Evolutionary conservation across 768 basidiomycete genomes (phyloP).

Genomic region (Suillus weaverae): DNA sequence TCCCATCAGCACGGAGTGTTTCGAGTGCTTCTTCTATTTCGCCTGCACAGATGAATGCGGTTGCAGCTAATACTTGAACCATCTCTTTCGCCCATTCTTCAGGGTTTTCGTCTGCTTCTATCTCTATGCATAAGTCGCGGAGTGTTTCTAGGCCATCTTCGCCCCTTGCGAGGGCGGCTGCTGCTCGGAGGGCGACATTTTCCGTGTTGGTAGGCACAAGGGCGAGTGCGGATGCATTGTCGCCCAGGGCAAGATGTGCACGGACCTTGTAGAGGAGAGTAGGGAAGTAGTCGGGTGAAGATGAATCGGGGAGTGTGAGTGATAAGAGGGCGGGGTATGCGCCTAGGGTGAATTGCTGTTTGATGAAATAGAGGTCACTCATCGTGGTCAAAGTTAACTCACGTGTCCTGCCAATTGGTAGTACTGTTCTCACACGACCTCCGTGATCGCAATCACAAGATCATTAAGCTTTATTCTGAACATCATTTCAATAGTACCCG

Average conservation of each 20-base stretch:
- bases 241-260: constrained; percentile 68
- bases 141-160: constrained; percentile 73
- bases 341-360: constrained; percentile 76
- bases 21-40: constrained; percentile 93
- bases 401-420: too few relatives aligned
- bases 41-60: constrained; percentile 78
- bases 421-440: too few relatives aligned
- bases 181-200: constrained; percentile 68
- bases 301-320: constrained; percentile 54
- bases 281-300: constrained; percentile 63
- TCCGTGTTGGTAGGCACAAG: constrained; percentile 59
- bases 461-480: too few relatives aligned
- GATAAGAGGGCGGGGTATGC: constrained; percentile 66
- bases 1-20: constrained; percentile 70
- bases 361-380: constrained; percentile 59
- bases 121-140: constrained; percentile 83
- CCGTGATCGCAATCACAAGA: too few relatives aligned
- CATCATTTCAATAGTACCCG: background rate
- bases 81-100: constrained; percentile 68
- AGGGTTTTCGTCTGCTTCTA: constrained; percentile 72
- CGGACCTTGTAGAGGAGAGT: constrained; percentile 78
- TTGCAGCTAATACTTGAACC: constrained; percentile 82
- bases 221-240: constrained; percentile 54
- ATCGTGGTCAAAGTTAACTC: background rate
- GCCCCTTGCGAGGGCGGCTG: constrained; percentile 66